Conservation (phyloP, 1,284 basidiomycete genomes). For the Spongispora temasekensis region DNA sequence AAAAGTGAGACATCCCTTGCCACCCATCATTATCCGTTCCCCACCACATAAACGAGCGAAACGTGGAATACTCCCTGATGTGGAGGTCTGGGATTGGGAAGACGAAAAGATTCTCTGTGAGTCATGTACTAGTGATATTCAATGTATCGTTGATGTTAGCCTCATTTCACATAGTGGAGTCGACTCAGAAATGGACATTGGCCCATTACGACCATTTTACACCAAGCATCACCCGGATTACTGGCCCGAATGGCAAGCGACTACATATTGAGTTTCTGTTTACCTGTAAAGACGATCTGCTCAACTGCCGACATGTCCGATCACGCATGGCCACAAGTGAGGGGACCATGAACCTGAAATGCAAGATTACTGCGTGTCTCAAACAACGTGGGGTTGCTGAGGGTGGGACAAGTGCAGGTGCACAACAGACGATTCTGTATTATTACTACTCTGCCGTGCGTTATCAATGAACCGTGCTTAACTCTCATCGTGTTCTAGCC, state of each 20-base stretch:
- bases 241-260: too few species aligned
- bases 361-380: not conserved
- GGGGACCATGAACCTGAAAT: not conserved
- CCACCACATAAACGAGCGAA: not conserved
- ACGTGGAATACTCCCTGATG: not conserved
- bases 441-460: too few species aligned
- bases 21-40: not conserved
- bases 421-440: not conserved
- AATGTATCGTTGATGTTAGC: not conserved
- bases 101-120: not conserved
- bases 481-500: too few species aligned
- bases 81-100: not conserved
- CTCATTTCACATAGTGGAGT: too few species aligned
- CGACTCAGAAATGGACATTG: too few species aligned
- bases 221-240: too few species aligned
- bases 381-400: not conserved
- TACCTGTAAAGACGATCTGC: not conserved
- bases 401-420: not conserved
- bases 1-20: not conserved
- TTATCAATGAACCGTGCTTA: too few species aligned
- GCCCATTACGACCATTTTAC: too few species aligned
- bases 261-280: too few species aligned
- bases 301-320: not conserved
- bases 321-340: not conserved
- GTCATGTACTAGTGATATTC: not conserved